These are phyloP conservation scores for Pseudogymnoascus sp. DNA, from an alignment of 2,329 filamentous ascomycete genomes.

Conservation along the genomic window DNA sequence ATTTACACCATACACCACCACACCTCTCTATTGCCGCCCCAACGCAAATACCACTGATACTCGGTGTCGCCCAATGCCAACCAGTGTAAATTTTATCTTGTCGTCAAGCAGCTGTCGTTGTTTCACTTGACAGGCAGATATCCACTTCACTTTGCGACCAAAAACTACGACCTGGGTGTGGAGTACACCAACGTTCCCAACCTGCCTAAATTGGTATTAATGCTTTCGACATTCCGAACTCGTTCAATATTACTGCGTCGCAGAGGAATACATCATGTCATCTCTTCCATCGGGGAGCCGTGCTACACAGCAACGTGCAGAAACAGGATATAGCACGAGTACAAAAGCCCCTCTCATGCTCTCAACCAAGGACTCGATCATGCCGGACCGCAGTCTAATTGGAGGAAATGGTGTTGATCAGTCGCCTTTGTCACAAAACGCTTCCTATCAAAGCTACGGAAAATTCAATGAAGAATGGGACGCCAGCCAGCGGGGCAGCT, in stretches of 20 bases:
- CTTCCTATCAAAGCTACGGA: conserved; percentile 29
- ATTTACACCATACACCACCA: conserved; percentile 8
- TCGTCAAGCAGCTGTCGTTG: not conserved
- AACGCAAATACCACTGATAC: not conserved
- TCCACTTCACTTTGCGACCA: not conserved
- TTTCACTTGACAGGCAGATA: not conserved
- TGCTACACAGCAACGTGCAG: not conserved
- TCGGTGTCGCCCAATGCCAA: not conserved
- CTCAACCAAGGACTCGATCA: conserved; percentile 1
- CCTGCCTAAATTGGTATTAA: not conserved
- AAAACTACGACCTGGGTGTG: not conserved
- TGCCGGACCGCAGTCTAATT: not conserved
- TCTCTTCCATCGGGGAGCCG: not conserved
- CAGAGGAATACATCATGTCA: conserved; percentile 2
- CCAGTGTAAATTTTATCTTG: not conserved
- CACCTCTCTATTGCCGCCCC: not conserved
- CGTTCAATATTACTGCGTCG: conserved; percentile 1
- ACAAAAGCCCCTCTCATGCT: not conserved
- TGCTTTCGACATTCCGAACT: conserved; percentile 1
- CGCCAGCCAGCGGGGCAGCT: conserved; percentile 59
- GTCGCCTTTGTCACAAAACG: conserved; percentile 23
- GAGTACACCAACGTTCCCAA: not conserved
- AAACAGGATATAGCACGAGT: not conserved
- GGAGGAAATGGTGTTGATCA: conserved; percentile 18
- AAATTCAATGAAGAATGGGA: conserved; percentile 68